Base-by-base conservation (phyloP, 495 filamentous ascomycete genomes). In the Stereocaulon alpinum region DNA sequence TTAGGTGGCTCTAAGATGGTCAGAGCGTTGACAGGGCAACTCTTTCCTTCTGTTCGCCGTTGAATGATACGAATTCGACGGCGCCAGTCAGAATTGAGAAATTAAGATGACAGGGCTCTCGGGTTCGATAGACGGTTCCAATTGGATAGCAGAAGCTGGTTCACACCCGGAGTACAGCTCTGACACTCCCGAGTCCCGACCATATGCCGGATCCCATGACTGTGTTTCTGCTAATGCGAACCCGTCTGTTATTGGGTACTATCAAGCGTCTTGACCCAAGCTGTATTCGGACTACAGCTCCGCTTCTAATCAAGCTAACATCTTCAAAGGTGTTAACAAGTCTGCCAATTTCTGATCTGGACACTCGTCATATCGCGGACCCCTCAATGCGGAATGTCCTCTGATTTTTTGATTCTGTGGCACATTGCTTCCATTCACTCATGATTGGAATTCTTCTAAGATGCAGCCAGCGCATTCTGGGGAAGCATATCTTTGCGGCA, bases 1-100 rank as follows among this genome's bases (percentile, higher is more conserved):
- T 22, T 34, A 14, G 29, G 47, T 49, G 47, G 17, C 22, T 49
- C 2, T 15, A 15, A 24, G 24, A 6, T 40, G 74, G 80, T 41
- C 61, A 55, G 40, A 55, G 51, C 51, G 30, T 49, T 24, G 47
- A 17, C 47, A 49, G 17, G 3, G 47, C 47, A 30, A 49, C 22
- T 49, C 24, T 49, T n/a, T 18, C 24, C 11, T 49, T 50, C 47
- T 30, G 14, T 50, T 14, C 47, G 47, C 27, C 24, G 24, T 15
- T 17, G 47, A 24, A 22, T 30, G 24, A 22, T n/a, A 50, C 24
- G 24, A 50, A 50, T 30, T 37, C 47, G 29, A n/a, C 7, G 27
- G 14, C 27, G 47, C 47, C n/a, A 50, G 47, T 14, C 47, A 24
- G 29, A 32, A 29, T 50, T 29, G 20, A 50, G 11, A 30, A n/a